A percentile compares a stretch with the other conserved stretches of the same genome.
phyloP scores from a whole-genome alignment of 148 eudicot species.

The Diospyros lotus region DNA sequence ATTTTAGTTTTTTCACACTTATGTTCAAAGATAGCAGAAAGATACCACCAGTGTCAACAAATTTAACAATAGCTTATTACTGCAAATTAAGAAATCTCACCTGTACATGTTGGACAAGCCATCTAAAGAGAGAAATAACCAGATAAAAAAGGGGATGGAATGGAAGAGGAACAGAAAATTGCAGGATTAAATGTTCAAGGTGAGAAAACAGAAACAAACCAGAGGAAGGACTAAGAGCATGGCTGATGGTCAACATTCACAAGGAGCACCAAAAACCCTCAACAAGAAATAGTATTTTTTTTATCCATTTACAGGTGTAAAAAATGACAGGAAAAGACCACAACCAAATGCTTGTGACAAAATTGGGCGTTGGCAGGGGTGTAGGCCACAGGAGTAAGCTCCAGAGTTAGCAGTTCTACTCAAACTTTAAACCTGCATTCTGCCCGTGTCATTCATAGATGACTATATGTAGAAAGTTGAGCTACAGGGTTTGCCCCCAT shows the following conservation, averaged over 20 bases:
- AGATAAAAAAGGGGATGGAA: neutral
- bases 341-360: neutral
- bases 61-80: neutral
- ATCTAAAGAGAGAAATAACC: neutral
- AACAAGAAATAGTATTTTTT: neutral
- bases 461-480: too few relatives aligned
- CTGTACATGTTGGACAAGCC: neutral
- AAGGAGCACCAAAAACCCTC: neutral
- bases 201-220: neutral
- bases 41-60: neutral
- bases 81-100: neutral
- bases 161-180: neutral
- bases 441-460: too few relatives aligned
- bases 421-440: too few relatives aligned
- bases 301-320: neutral
- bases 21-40: neutral
- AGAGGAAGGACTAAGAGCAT: too few relatives aligned
- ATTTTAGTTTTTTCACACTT: too few relatives aligned
- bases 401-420: too few relatives aligned
- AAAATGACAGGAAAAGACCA: neutral
- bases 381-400: too few relatives aligned
- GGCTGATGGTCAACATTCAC: neutral
- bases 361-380: neutral
- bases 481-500: too few relatives aligned
- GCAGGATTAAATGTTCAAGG: neutral